A percentile compares a stretch with the other conserved stretches of the same genome.
Conservation (phyloP, 2,329 filamentous ascomycete genomes). For the Eutypella sp. region DNA sequence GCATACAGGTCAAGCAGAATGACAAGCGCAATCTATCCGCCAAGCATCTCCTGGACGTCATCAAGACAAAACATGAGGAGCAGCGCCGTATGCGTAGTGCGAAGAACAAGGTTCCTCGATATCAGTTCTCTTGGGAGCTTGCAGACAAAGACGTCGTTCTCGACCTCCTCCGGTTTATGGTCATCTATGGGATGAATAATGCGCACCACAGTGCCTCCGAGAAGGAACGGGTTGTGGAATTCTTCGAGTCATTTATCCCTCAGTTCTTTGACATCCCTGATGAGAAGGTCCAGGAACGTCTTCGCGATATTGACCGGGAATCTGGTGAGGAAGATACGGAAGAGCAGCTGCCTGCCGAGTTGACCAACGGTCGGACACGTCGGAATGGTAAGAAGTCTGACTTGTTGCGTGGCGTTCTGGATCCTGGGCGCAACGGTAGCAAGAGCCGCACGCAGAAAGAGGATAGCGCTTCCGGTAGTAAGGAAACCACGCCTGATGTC, state of each 20-base stretch:
- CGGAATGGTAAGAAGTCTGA: constrained; percentile 74
- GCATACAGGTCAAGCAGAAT: constrained; percentile 77
- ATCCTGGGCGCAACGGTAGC: constrained; percentile 68
- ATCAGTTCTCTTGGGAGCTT: constrained; percentile 75
- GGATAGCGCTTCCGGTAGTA: constrained; percentile 71
- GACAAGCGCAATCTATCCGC: constrained; percentile 90
- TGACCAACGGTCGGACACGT: constrained; percentile 62
- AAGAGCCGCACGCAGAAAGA: constrained; percentile 70
- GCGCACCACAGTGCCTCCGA: constrained; percentile 67
- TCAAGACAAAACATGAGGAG: constrained; percentile 90
- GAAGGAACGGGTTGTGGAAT: constrained; percentile 68
- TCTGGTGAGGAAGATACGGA: constrained; percentile 75
- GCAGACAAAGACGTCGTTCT: constrained; percentile 63
- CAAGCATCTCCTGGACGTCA: constrained; percentile 84
- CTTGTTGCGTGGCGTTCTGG: constrained; percentile 80
- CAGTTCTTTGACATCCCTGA: constrained; percentile 72
- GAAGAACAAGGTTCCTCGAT: constrained; percentile 55
- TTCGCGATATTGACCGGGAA: constrained; percentile 64
- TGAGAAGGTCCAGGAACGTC: constrained; percentile 61
- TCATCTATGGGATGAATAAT: constrained; percentile 61
- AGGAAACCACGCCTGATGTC: constrained; percentile 83
- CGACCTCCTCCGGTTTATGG: constrained; percentile 57
- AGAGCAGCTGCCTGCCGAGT: constrained; percentile 64
- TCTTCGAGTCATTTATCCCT: constrained; percentile 71
- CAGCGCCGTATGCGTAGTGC: constrained; percentile 68